Evolutionary conservation across 73 alveolate species (phyloP).

Genomic region (Paramecium tetraurelia): DNA sequence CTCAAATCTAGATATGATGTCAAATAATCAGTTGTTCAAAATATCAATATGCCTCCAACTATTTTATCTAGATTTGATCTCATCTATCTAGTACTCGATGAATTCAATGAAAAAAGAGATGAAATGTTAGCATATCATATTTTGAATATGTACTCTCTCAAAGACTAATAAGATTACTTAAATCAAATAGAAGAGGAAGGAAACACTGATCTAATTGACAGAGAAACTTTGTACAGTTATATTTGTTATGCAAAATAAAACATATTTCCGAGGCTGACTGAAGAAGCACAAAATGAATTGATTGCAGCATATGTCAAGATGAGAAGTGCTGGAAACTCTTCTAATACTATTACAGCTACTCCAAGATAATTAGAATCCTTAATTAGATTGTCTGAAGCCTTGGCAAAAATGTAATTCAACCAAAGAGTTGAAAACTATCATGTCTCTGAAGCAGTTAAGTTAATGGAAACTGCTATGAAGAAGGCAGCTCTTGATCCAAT

Average conservation of each 20-base stretch:
- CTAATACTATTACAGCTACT: slow-evolving; percentile 97
- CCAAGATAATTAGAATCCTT: slow-evolving; percentile 96
- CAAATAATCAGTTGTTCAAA: slow-evolving; percentile 96
- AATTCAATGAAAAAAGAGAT: slow-evolving; percentile 88
- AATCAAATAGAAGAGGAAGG: slow-evolving; percentile 61
- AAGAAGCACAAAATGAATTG: slow-evolving; percentile 74
- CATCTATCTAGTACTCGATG: slow-evolving; percentile 96
- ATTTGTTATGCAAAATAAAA: slow-evolving; percentile 82
- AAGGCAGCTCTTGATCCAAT: slow-evolving; percentile 62
- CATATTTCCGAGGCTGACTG: slow-evolving; percentile 80
- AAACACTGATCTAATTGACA: slow-evolving; percentile 60
- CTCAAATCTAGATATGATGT: slow-evolving; percentile 78
- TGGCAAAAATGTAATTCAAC: slow-evolving; percentile 64
- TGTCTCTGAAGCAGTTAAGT: slow-evolving; percentile 51
- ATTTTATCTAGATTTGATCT: slow-evolving; percentile 97
- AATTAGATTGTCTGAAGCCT: slow-evolving; percentile 96
- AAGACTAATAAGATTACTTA: slow-evolving; percentile 37
- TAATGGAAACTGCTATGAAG: slow-evolving; percentile 55
- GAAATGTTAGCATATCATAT: slow-evolving; percentile 95
- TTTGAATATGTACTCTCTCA: slow-evolving; percentile 76
- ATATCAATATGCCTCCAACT: slow-evolving; percentile 96
- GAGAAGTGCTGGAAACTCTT: slow-evolving; percentile 86
- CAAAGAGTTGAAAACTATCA: background rate
- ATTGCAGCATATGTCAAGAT: slow-evolving; percentile 81
- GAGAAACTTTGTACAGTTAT: slow-evolving; percentile 79